Evolutionary conservation across 2,329 filamentous ascomycete genomes (phyloP), one percentile per base, ranked within the genome.

Genomic region (Pyricularia grisea): DNA sequence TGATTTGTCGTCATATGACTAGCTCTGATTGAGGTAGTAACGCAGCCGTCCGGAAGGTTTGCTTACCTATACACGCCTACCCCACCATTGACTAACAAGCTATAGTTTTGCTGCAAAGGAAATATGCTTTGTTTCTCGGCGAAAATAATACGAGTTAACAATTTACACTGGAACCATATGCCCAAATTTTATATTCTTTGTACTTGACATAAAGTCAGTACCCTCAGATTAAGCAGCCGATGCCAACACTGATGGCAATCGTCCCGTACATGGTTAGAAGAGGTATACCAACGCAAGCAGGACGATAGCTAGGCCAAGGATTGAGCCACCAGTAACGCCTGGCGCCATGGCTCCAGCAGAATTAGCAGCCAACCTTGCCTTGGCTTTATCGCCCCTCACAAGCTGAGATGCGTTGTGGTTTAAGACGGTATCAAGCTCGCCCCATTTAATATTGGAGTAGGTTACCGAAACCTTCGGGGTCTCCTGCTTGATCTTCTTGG

Each of bases 381-480:
- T 61, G 58, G 25, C 10, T 14, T 27, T 12, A 17, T 61, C 58
- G 17, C 25, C 23, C 58, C 2, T 61, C 23, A 23, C 58, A 27
- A 12, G 12, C 5, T 23, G 12, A 10, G 23, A 11, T 61, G 5
- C 25, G 27, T 27, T 23, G 12, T 25, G n/a, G 58, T 5, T 14
- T 12, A 61, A 64, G 5, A 70, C 71, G 17, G 70, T 67, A 25
- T 69, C 81, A 69, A 87, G 81, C 72, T 85, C 82, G 11, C 86
- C 86, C 76, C 83, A 82, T 76, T 82, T 84, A 74, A 88, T 82
- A 77, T 87, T 86, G 71, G 81, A 84, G 76, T 83, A 88, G 14
- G 79, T 81, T 23, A 87, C 85, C 71, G 81, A 79, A 50, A 85
- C 79, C 71, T 80, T 77, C 1, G 85, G 78, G 71, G 81, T 75